A percentile compares a stretch with the other conserved stretches of the same genome.
These are phyloP conservation scores for Dactylorhiza incarnata DNA, from an alignment of 106 monocot species.

Conservation along the genomic window DNA sequence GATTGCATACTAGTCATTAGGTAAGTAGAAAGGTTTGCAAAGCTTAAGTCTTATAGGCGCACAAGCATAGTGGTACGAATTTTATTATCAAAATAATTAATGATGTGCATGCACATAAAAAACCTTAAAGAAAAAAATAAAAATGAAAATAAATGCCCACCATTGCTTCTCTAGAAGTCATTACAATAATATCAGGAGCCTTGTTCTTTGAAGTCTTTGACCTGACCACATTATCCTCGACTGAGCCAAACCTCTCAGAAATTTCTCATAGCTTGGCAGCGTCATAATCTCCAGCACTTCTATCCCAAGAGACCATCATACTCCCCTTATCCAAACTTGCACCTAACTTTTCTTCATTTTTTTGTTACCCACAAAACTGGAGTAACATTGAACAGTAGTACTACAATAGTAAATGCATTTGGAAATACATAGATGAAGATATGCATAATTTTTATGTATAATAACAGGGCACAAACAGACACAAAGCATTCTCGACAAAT, in stretches of 20 bases:
- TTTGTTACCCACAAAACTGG: slow-evolving; percentile 23
- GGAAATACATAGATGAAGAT: neutral
- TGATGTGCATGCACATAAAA: too few relatives aligned
- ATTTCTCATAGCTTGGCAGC: slow-evolving; percentile 58
- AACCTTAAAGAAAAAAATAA: too few relatives aligned
- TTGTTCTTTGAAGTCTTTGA: slow-evolving; percentile 69
- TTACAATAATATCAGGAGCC: slow-evolving; percentile 71
- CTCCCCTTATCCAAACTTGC: slow-evolving; percentile 50
- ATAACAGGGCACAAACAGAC: neutral
- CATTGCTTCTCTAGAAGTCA: slow-evolving; percentile 65
- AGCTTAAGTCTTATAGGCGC: too few relatives aligned
- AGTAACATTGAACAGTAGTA: neutral
- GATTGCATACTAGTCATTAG: too few relatives aligned
- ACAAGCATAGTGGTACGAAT: too few relatives aligned
- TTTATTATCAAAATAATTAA: too few relatives aligned
- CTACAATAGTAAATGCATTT: neutral
- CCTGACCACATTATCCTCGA: slow-evolving; percentile 81
- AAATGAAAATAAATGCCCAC: too few relatives aligned
- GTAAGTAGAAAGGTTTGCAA: too few relatives aligned
- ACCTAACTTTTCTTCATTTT: slow-evolving; percentile 24
- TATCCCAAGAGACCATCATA: slow-evolving; percentile 84
- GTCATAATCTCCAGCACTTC: slow-evolving; percentile 41
- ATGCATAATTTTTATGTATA: neutral
- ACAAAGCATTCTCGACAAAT: too few relatives aligned
- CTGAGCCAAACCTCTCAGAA: slow-evolving; percentile 65